These are phyloP conservation scores for Pichia sp. DNA, from an alignment of 1,139 yeast genomes.

Conservation along the genomic window DNA sequence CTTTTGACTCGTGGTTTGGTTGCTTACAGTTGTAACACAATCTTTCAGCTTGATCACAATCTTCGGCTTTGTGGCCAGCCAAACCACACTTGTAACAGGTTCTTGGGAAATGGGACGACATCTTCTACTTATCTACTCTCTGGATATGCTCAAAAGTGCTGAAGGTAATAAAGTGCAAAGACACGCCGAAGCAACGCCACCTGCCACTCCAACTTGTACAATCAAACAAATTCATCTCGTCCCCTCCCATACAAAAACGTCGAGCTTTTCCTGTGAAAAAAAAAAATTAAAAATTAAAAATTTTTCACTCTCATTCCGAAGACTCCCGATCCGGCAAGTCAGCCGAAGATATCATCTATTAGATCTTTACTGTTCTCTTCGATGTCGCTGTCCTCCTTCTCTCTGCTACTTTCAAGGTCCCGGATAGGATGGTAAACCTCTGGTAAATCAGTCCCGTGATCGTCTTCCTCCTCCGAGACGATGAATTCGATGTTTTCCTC, in stretches of 20 bases:
- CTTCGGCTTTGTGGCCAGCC: constrained; percentile 87
- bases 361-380: neutral
- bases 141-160: neutral
- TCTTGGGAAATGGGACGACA: constrained; percentile 60
- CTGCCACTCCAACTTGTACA: neutral
- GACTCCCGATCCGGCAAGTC: neutral
- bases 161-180: neutral
- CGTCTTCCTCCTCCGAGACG: constrained; percentile 3
- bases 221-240: neutral
- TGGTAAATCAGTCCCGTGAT: too few species aligned
- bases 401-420: neutral
- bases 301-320: neutral
- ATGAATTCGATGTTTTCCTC: neutral
- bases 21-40: constrained; percentile 90
- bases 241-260: neutral
- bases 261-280: neutral
- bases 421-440: neutral
- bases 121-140: constrained; percentile 28
- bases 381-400: neutral
- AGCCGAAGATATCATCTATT: constrained; percentile 4
- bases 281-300: neutral
- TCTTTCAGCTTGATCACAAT: constrained; percentile 76
- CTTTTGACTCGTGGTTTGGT: constrained; percentile 86
- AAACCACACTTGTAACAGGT: constrained; percentile 92
- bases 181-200: neutral